phyloP scores from a whole-genome alignment of 192 early-diverging fungal genomes.

The Mortierella hygrophila region DNA sequence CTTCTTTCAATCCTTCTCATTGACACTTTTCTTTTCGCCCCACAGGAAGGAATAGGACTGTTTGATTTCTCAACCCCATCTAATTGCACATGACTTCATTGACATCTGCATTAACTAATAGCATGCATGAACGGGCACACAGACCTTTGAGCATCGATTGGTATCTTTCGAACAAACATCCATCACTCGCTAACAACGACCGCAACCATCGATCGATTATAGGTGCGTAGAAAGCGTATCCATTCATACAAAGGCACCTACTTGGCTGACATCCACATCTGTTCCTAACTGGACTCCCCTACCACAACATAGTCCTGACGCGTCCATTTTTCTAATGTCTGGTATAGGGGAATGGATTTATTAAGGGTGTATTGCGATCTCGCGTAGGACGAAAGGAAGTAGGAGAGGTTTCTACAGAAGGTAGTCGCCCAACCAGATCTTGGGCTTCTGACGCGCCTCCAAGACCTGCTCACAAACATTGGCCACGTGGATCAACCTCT shows the following conservation, averaged over 20 bases:
- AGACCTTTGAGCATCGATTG: no score
- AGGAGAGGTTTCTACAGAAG: neutral
- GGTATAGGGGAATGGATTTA: neutral
- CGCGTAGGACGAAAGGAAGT: neutral
- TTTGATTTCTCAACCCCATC: neutral
- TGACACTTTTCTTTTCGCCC: neutral
- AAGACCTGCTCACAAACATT: constrained; percentile 64
- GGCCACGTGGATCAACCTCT: constrained; percentile 69
- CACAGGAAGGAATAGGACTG: neutral
- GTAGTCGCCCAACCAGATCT: constrained; percentile 47
- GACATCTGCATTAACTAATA: no score
- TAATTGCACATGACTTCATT: neutral
- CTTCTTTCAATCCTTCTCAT: neutral
- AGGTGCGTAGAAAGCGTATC: neutral
- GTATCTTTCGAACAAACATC: neutral
- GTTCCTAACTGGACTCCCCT: neutral
- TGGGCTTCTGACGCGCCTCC: constrained; percentile 55
- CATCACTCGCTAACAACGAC: neutral
- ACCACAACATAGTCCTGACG: neutral
- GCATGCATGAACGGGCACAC: no score
- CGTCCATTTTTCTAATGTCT: neutral
- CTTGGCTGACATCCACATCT: neutral
- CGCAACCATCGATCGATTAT: neutral
- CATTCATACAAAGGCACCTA: neutral
- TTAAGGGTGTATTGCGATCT: neutral